These are phyloP conservation scores for Echinosophora koreensis DNA, from an alignment of 306 rosid genomes.

Conservation along the genomic window DNA sequence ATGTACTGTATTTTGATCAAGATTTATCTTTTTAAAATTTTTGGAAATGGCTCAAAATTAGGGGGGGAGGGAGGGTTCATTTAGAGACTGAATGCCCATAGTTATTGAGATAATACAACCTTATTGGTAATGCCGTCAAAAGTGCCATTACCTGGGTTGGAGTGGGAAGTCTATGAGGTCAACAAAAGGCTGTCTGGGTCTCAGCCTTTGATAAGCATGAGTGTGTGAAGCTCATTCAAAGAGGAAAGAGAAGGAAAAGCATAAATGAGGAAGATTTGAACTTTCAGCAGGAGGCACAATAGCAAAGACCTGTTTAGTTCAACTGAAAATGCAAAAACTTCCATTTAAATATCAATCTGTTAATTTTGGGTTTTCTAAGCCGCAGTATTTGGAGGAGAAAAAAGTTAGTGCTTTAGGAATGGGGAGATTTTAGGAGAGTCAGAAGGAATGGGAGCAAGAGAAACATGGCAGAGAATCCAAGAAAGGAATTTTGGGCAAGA, in stretches of 20 bases:
- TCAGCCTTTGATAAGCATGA: slow-evolving; percentile 60
- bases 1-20: slow-evolving; percentile 4
- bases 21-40: neutral
- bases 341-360: neutral
- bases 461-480: neutral
- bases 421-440: neutral
- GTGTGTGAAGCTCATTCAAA: slow-evolving; percentile 55
- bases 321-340: slow-evolving; percentile 2
- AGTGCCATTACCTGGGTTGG: slow-evolving; percentile 58
- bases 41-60: neutral
- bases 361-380: neutral
- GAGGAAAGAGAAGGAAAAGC: slow-evolving; percentile 44
- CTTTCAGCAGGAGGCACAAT: slow-evolving; percentile 1
- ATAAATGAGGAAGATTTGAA: slow-evolving; percentile 35
- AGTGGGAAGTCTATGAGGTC: slow-evolving; percentile 55
- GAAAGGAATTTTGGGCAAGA: slow-evolving; percentile 11
- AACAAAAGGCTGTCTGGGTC: slow-evolving; percentile 65
- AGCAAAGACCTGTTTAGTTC: slow-evolving; percentile 47
- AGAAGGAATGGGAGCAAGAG: neutral
- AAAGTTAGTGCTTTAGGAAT: neutral
- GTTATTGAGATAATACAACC: slow-evolving; percentile 41
- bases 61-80: no score
- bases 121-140: slow-evolving; percentile 62
- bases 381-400: neutral
- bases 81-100: neutral